phyloP scores from a whole-genome alignment of 2,329 filamentous ascomycete species.

The Phoma herbarum region DNA sequence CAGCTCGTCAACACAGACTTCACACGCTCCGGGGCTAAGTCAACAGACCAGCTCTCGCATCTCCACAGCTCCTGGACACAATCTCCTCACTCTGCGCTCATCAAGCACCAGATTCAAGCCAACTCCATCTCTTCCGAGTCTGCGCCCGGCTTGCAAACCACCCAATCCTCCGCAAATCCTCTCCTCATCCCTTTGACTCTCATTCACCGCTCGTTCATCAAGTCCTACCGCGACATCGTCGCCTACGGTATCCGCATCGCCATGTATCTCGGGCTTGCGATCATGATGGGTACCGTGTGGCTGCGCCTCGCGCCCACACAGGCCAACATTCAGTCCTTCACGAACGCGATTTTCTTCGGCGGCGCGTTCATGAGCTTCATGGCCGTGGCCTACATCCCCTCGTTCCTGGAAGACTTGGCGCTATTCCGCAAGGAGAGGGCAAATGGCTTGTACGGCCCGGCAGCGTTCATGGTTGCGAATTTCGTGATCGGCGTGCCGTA shows the following conservation, averaged over 20 bases:
- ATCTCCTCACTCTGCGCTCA: constrained; percentile 53
- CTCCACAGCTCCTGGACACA: constrained; percentile 66
- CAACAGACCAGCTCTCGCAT: constrained; percentile 59
- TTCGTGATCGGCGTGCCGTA: constrained; percentile 84
- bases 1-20: constrained; percentile 84
- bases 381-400: constrained; percentile 80
- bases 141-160: neutral
- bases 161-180: constrained; percentile 51
- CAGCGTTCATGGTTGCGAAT: constrained; percentile 78
- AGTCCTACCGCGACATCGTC: constrained; percentile 83
- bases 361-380: constrained; percentile 64
- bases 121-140: constrained; percentile 1
- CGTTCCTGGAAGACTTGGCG: constrained; percentile 79
- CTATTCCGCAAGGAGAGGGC: constrained; percentile 79
- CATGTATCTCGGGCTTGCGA: constrained; percentile 82
- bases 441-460: constrained; percentile 81
- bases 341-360: constrained; percentile 75
- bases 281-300: constrained; percentile 92
- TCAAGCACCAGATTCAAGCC: constrained; percentile 38
- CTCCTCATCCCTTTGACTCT: constrained; percentile 68
- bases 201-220: constrained; percentile 81
- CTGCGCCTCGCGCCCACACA: constrained; percentile 74
- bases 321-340: constrained; percentile 79
- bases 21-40: constrained; percentile 58
- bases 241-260: constrained; percentile 83